These are phyloP conservation scores for Pyrenula aspistea DNA, from an alignment of 495 filamentous ascomycete species.

Conservation along the genomic window DNA sequence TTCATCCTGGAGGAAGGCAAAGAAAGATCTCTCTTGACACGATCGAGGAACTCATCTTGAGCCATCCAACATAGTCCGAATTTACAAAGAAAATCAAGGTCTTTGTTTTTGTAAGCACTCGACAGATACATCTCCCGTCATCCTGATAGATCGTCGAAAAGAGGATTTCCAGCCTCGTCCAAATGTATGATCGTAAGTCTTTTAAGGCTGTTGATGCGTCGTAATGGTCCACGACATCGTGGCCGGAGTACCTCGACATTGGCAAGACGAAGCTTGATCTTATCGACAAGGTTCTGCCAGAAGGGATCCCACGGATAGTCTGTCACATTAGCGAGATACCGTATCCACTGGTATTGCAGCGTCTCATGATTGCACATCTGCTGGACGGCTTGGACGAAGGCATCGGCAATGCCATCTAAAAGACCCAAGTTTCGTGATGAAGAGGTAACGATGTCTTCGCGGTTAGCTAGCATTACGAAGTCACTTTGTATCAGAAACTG, in stretches of 20 bases:
- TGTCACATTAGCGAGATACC: slow-evolving; percentile 10
- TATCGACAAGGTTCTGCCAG: slow-evolving; percentile 4
- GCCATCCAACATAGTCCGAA: no score
- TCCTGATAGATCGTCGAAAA: no score
- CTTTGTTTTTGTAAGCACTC: no score
- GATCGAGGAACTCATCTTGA: no score
- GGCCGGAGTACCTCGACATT: neutral
- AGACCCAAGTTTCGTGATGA: slow-evolving; percentile 9
- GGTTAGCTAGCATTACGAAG: slow-evolving; percentile 29
- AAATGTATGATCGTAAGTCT: no score
- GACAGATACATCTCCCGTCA: no score
- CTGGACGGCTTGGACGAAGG: slow-evolving; percentile 13
- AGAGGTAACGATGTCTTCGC: slow-evolving; percentile 23
- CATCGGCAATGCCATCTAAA: slow-evolving; percentile 9
- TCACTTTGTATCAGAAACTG: slow-evolving; percentile 37
- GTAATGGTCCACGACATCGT: slow-evolving; percentile 3
- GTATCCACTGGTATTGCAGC: slow-evolving; percentile 15
- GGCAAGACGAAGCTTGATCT: slow-evolving; percentile 3
- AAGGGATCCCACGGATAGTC: slow-evolving; percentile 5
- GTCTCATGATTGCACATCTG: slow-evolving; percentile 9
- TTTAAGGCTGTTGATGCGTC: no score
- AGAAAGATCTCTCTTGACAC: no score
- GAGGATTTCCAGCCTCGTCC: no score
- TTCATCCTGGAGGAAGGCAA: no score
- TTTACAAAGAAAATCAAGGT: no score